phyloP scores from a whole-genome alignment of 106 monocot species.

The Dendrobium chrysotoxum region DNA sequence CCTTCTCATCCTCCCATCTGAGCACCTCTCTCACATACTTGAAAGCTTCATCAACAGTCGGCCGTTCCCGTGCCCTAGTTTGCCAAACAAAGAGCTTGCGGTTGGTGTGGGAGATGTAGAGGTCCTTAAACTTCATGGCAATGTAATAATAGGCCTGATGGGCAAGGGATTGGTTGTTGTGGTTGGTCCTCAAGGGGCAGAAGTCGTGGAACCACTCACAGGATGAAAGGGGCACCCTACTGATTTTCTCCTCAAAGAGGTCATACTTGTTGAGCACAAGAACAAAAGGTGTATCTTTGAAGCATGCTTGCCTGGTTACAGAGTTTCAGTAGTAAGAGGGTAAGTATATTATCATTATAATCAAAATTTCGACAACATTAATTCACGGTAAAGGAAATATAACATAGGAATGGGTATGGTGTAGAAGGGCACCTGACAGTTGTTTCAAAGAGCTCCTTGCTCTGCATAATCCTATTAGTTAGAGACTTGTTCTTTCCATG shows the following conservation, averaged over 20 bases:
- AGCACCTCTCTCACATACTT: constrained; percentile 87
- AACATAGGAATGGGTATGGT: not conserved
- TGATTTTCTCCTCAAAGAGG: constrained; percentile 80
- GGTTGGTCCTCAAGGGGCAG: constrained; percentile 51
- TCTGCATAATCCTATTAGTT: constrained; percentile 84
- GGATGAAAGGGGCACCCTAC: constrained; percentile 22
- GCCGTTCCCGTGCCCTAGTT: constrained; percentile 54
- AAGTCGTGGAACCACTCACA: constrained; percentile 92
- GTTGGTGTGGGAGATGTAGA: constrained; percentile 46
- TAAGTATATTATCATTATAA: not conserved
- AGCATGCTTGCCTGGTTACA: constrained; percentile 74
- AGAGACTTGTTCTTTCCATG: constrained; percentile 28
- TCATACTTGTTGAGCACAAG: constrained; percentile 90
- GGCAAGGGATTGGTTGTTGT: constrained; percentile 61
- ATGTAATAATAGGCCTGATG: constrained; percentile 85
- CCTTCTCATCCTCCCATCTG: constrained; percentile 78
- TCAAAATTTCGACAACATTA: not conserved
- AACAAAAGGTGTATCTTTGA: constrained; percentile 65
- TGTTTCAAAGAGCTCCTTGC: constrained; percentile 87
- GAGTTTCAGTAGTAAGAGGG: not conserved
- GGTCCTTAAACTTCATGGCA: constrained; percentile 85
- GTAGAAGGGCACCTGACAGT: constrained; percentile 42
- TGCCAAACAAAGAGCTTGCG: constrained; percentile 84
- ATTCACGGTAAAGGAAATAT: not conserved
- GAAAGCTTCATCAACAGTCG: constrained; percentile 70